Evolutionary conservation across 495 filamentous ascomycete species (phyloP), one percentile per base, ranked within the genome.

Genomic region (Aspergillus cavernicola): DNA sequence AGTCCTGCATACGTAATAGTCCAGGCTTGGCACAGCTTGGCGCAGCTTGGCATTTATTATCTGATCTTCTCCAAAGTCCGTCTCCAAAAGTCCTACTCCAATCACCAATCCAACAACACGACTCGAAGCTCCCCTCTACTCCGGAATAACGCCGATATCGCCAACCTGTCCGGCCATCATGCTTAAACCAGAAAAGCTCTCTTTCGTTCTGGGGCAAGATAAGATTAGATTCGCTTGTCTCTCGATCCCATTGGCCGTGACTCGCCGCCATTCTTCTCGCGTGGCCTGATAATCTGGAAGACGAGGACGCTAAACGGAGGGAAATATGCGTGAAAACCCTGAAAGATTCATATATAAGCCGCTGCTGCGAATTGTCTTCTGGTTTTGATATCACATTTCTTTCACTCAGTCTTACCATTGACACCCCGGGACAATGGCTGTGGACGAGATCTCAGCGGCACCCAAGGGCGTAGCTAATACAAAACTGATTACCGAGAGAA

Each of bases 11-110:
- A n/a, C n/a, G n/a, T n/a, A n/a, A n/a, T n/a, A n/a, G n/a, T n/a
- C n/a, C n/a, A n/a, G n/a, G n/a, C n/a, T n/a, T n/a, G n/a, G n/a
- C n/a, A n/a, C n/a, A n/a, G n/a, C 58, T 61, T 64, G 53, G 62
- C 50, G 39, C 15, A 20, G 2, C 44, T 47, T 33, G 44, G 44
- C 44, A 47, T 37, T 47, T 23, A n/a, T 52, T 61, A 59, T 57
- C 57, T 63, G 61, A 63, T 59, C 57, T 32, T 16, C 22, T 26
- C 11, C 13, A 1, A 12, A 43, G 4, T 13, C 40, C 13, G 3
- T 28, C 5, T 13, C 23, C n/a, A n/a, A n/a, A n/a, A n/a, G n/a
- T n/a, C n/a, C n/a, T n/a, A n/a, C n/a, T n/a, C n/a, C n/a, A n/a
- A n/a, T n/a, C n/a, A n/a, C n/a, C n/a, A n/a, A n/a, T n/a, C n/a